Percentiles rank a stretch among this genome's conserved stretches.
phyloP scores from a whole-genome alignment of 2,329 filamentous ascomycete species.

The Calonectria montana region DNA sequence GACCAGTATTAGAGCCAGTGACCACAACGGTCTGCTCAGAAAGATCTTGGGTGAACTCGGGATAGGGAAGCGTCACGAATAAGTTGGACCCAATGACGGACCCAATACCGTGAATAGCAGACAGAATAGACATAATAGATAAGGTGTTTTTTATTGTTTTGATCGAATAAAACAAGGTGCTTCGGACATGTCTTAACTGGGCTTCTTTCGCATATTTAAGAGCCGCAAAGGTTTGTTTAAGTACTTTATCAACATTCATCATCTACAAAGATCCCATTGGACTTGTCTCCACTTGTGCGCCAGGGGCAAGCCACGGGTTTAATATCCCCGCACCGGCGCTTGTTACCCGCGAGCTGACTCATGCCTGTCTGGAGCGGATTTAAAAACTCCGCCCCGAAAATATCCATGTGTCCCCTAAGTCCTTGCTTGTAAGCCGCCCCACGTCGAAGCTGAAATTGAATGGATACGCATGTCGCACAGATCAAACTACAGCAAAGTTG shows the following conservation, averaged over 20 bases:
- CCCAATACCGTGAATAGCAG: constrained; percentile 27
- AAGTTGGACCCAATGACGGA: constrained; percentile 31
- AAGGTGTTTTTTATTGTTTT: background rate
- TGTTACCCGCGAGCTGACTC: background rate
- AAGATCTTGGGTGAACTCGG: constrained; percentile 30
- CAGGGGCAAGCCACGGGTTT: background rate
- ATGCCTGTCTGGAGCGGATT: constrained; percentile 10
- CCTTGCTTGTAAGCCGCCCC: background rate
- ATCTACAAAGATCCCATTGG: too few relatives aligned
- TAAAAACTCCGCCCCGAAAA: constrained; percentile 26
- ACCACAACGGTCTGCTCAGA: constrained; percentile 49
- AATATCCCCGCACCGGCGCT: background rate
- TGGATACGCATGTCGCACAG: background rate
- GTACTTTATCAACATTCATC: background rate
- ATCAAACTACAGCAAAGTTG: background rate
- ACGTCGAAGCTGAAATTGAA: too few relatives aligned
- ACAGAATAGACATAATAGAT: constrained; percentile 23
- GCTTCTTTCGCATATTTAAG: background rate
- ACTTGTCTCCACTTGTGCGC: background rate
- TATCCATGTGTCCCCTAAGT: background rate
- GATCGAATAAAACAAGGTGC: background rate
- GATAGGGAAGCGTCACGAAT: constrained; percentile 38
- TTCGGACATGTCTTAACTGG: background rate
- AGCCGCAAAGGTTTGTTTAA: background rate
- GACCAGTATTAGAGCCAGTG: constrained; percentile 54